phyloP scores from a whole-genome alignment of 495 filamentous ascomycete species.

The Hypoxylon trugodes region DNA sequence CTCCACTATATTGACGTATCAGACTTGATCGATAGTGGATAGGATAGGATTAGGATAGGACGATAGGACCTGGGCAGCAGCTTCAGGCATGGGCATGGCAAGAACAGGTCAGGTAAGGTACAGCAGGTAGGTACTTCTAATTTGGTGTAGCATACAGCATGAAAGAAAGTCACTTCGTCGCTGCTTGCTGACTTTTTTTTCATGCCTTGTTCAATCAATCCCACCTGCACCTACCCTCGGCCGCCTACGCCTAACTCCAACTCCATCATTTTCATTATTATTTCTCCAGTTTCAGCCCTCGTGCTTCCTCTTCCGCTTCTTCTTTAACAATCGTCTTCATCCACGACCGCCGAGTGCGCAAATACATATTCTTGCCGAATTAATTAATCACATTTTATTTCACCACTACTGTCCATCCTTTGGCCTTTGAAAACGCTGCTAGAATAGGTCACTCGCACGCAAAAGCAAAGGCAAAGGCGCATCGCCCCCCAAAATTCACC shows the following conservation, averaged over 20 bases:
- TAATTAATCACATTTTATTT: constrained; percentile 14
- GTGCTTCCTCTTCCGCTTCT: constrained; percentile 21
- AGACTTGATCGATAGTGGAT: too few species aligned
- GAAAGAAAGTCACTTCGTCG: constrained; percentile 6
- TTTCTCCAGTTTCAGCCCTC: constrained; percentile 34
- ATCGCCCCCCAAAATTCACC: constrained; percentile 31
- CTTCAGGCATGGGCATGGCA: not conserved
- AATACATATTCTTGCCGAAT: constrained; percentile 6
- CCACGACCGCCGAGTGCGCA: constrained; percentile 15
- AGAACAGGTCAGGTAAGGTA: not conserved
- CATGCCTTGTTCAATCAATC: constrained; percentile 32
- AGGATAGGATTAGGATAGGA: too few species aligned
- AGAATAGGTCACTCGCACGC: not conserved
- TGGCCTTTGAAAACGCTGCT: constrained; percentile 10
- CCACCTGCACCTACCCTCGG: constrained; percentile 8
- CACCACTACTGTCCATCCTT: not conserved
- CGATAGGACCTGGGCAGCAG: not conserved
- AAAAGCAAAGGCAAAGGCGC: constrained; percentile 35
- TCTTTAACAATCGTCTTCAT: constrained; percentile 15
- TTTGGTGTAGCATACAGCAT: constrained; percentile 4
- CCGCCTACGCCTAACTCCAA: constrained; percentile 17
- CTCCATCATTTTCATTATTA: constrained; percentile 26
- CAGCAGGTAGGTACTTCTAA: constrained; percentile 2
- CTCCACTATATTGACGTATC: too few species aligned
- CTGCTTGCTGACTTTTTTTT: constrained; percentile 6